phyloP scores from a whole-genome alignment of 2,329 filamentous ascomycete genomes.

The Sporothrix pseudoabietina region DNA sequence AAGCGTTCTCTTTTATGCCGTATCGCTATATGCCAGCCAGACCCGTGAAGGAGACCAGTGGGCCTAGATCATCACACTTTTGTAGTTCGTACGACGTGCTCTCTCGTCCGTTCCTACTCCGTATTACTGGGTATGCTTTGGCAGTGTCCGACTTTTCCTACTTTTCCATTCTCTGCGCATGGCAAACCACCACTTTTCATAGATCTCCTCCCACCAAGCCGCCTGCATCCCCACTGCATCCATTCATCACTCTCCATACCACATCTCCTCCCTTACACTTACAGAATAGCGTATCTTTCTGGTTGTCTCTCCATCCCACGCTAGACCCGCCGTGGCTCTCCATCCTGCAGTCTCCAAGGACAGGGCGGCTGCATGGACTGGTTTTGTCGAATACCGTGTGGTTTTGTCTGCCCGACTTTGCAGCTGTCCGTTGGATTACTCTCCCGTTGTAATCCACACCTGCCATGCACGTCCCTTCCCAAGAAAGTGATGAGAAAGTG shows the following conservation, averaged over 20 bases:
- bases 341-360: conserved; percentile 5
- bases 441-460: background rate
- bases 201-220: background rate
- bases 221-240: background rate
- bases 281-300: background rate
- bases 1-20: background rate
- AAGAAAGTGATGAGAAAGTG: background rate
- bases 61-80: conserved; percentile 16
- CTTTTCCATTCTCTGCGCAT: background rate
- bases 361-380: conserved; percentile 16
- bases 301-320: background rate
- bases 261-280: background rate
- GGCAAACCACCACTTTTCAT: background rate
- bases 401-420: background rate
- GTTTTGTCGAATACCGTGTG: conserved; percentile 1
- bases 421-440: background rate
- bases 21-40: background rate
- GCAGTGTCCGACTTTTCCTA: background rate
- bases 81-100: no score
- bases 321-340: conserved; percentile 14
- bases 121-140: background rate
- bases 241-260: background rate
- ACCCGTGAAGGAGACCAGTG: background rate
- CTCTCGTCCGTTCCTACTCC: background rate
- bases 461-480: background rate